Conservation (phyloP, 768 basidiomycete genomes). For the Jaapia argillacea region DNA sequence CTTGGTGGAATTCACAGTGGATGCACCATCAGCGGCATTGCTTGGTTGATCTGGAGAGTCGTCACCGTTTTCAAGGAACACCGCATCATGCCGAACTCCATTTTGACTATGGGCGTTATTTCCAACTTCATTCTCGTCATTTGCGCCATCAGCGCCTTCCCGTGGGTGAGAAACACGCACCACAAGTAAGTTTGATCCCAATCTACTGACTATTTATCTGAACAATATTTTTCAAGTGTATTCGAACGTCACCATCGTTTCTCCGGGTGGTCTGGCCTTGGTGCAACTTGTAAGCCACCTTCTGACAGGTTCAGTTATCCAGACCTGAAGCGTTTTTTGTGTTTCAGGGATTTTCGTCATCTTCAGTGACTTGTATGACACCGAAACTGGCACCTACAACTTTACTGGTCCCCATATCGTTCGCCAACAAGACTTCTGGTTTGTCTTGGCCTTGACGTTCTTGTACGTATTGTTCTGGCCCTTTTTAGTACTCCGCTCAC, state of each 20-base stretch:
- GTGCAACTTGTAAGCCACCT: conserved; percentile 30
- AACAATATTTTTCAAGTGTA: conserved; percentile 31
- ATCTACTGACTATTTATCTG: background rate
- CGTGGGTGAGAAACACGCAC: conserved; percentile 72
- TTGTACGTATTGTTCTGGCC: conserved; percentile 36
- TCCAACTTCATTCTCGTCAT: conserved; percentile 47
- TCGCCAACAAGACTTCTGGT: conserved; percentile 73
- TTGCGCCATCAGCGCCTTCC: conserved; percentile 57
- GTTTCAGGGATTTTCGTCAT: conserved; percentile 58
- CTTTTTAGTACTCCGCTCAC: conserved; percentile 6
- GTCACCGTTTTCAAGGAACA: conserved; percentile 42
- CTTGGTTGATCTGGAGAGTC: conserved; percentile 60
- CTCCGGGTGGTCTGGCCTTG: conserved; percentile 60
- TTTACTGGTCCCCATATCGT: conserved; percentile 42
- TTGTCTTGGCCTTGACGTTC: conserved; percentile 58
- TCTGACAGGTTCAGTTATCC: background rate
- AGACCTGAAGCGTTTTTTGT: background rate
- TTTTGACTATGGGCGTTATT: conserved; percentile 52
- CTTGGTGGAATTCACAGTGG: conserved; percentile 75
- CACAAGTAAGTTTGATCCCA: conserved; percentile 49
- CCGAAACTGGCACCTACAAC: conserved; percentile 45
- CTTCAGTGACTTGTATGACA: conserved; percentile 53
- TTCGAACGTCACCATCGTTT: conserved; percentile 79
- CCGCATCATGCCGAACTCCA: conserved; percentile 38
- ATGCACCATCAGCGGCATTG: conserved; percentile 59